Evolutionary conservation across 176 grass and related monocot genomes (phyloP).

Genomic region (Cenchrus americanus): DNA sequence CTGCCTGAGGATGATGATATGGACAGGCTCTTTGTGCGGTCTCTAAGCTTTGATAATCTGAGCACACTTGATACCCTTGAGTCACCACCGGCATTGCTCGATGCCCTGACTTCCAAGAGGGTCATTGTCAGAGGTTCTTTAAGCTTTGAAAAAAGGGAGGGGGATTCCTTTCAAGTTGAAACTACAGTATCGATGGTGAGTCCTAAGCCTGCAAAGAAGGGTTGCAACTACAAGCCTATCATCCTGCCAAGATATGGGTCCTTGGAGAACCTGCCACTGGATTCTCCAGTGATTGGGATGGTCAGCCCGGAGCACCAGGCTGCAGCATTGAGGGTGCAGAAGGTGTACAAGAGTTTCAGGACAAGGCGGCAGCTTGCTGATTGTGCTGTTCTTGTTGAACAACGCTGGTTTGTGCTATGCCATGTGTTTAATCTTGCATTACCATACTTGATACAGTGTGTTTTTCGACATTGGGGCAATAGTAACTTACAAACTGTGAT

Average conservation of each 20-base stretch:
- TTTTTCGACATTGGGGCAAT: background rate
- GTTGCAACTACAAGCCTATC: constrained; percentile 37
- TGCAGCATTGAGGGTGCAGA: constrained; percentile 79
- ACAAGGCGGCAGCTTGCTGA: constrained; percentile 86
- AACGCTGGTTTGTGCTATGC: constrained; percentile 70
- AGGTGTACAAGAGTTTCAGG: constrained; percentile 91
- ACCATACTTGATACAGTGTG: background rate
- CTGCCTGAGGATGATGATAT: constrained; percentile 55
- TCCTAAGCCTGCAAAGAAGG: constrained; percentile 45
- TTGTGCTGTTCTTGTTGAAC: constrained; percentile 90
- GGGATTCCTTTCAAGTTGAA: constrained; percentile 46
- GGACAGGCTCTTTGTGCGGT: constrained; percentile 55
- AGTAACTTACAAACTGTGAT: constrained; percentile 20
- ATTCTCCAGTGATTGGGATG: constrained; percentile 50
- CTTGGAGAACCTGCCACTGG: constrained; percentile 40
- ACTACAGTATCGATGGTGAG: constrained; percentile 51
- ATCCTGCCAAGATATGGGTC: constrained; percentile 43
- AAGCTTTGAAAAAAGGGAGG: constrained; percentile 63
- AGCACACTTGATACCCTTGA: constrained; percentile 44
- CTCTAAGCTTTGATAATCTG: constrained; percentile 59
- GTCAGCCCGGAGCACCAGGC: constrained; percentile 66
- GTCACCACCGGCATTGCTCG: constrained; percentile 26
- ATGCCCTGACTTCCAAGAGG: constrained; percentile 46
- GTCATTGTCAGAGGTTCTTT: constrained; percentile 55
- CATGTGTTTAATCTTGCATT: background rate